Evolutionary conservation across 257 asterid species (phyloP).

Genomic region (Solanum pennellii): DNA sequence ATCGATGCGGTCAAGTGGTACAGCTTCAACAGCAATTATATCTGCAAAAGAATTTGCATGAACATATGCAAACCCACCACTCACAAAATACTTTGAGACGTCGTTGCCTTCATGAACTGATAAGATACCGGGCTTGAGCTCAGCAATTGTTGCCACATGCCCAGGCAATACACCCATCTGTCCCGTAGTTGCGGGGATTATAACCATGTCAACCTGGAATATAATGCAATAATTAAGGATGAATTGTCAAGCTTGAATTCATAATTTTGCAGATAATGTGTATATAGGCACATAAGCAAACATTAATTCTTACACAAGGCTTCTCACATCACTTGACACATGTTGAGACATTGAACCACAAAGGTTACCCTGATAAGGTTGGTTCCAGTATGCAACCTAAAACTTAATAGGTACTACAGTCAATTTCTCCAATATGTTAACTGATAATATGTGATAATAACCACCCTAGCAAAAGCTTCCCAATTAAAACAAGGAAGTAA

Average conservation of each 20-base stretch:
- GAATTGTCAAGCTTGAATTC: background rate
- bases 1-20: conserved; percentile 57
- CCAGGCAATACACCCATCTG: conserved; percentile 95
- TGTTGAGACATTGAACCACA: background rate
- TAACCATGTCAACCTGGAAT: conserved; percentile 83
- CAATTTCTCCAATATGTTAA: background rate
- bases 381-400: background rate
- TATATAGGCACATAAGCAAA: background rate
- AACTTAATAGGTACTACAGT: background rate
- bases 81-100: conserved; percentile 50
- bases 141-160: conserved; percentile 86
- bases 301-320: background rate
- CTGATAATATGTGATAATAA: background rate
- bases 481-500: background rate
- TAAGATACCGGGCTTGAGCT: conserved; percentile 65
- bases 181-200: conserved; percentile 72
- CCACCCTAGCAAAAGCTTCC: background rate
- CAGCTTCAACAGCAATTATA: conserved; percentile 63
- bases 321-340: background rate
- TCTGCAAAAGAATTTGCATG: conserved; percentile 75
- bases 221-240: background rate
- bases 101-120: conserved; percentile 70
- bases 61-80: conserved; percentile 74
- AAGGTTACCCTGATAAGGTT: background rate
- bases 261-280: background rate